phyloP scores from a whole-genome alignment of 306 rosid genomes.

The Pachyrhizus erosus region DNA sequence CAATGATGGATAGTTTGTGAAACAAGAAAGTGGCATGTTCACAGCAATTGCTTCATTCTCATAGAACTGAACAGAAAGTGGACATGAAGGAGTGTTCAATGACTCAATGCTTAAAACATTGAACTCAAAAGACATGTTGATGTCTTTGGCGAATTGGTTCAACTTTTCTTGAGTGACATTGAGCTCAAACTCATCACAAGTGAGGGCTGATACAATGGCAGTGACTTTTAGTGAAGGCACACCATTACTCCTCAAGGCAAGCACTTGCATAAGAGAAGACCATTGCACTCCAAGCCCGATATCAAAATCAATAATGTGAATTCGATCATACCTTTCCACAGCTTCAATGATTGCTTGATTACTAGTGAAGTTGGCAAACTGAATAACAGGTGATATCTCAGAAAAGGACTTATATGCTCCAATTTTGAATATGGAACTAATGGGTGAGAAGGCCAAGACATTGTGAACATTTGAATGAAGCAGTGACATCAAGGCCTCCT shows the following conservation, averaged over 20 bases:
- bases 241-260: conserved; percentile 66
- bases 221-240: conserved; percentile 72
- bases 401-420: conserved; percentile 89
- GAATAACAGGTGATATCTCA: conserved; percentile 84
- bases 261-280: conserved; percentile 94
- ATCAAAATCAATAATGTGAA: conserved; percentile 86
- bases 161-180: conserved; percentile 75
- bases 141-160: conserved; percentile 66
- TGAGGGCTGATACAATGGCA: conserved; percentile 69
- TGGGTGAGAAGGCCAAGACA: conserved; percentile 63
- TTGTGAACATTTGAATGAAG: conserved; percentile 60
- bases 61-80: conserved; percentile 48
- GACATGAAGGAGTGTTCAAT: conserved; percentile 67
- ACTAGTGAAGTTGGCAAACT: conserved; percentile 85
- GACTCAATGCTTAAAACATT: conserved; percentile 65
- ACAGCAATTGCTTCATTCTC: conserved; percentile 76
- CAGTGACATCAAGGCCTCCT: conserved; percentile 80
- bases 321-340: conserved; percentile 64
- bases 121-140: conserved; percentile 71
- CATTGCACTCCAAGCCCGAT: conserved; percentile 92
- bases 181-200: conserved; percentile 71
- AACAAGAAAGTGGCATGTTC: conserved; percentile 71
- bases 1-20: conserved; percentile 52
- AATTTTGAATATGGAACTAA: conserved; percentile 77
- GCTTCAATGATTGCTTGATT: conserved; percentile 90